Evolutionary conservation across 306 rosid species (phyloP).

Genomic region (Comarum palustre): DNA sequence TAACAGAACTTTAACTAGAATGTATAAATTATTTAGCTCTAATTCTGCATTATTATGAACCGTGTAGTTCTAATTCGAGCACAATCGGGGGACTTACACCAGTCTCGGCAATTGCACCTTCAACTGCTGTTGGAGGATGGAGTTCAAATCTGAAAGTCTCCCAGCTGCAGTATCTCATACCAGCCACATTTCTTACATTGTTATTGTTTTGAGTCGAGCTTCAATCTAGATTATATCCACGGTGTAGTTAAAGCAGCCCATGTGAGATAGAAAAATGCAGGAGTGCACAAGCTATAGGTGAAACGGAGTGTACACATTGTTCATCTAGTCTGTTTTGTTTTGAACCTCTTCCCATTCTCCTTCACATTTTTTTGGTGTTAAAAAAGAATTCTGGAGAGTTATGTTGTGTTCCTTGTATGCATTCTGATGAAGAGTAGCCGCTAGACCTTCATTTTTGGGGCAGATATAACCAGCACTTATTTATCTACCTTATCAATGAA

Average conservation of each 20-base stretch:
- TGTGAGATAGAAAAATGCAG: constrained; percentile 5
- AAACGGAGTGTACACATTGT: neutral
- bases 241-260: constrained; percentile 11
- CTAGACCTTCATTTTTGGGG: constrained; percentile 4
- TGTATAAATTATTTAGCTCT: constrained; percentile 10
- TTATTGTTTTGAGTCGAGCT: constrained; percentile 38
- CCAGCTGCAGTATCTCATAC: constrained; percentile 38
- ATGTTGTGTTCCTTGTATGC: constrained; percentile 1
- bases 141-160: constrained; percentile 38
- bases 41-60: constrained; percentile 24
- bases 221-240: neutral
- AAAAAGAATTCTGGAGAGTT: neutral
- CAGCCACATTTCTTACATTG: constrained; percentile 30
- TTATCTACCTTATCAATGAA: constrained; percentile 13
- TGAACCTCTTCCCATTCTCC: neutral
- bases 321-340: constrained; percentile 24
- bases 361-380: neutral
- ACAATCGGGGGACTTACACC: constrained; percentile 38
- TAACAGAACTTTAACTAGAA: neutral
- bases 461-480: neutral
- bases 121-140: constrained; percentile 42
- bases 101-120: constrained; percentile 47
- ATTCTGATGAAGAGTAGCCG: constrained; percentile 14
- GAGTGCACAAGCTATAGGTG: neutral
- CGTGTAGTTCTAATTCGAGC: constrained; percentile 56